Base-by-base conservation (phyloP, 2,329 filamentous ascomycete species). In the Phialemoniopsis sp. region DNA sequence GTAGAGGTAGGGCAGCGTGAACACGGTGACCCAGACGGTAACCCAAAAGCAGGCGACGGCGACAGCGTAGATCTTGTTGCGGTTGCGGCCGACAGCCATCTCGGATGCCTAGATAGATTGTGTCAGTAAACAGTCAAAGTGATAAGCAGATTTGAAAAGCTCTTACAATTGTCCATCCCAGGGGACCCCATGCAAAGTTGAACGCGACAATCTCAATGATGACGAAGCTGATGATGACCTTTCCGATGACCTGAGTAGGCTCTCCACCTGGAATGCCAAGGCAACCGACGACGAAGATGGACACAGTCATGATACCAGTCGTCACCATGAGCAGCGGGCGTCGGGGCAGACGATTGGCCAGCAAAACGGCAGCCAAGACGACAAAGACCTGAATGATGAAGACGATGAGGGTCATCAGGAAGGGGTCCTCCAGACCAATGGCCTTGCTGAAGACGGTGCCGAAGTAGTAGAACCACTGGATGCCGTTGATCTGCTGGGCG, bases 401-500 rank as follows among this genome's bases (percentile, higher is more conserved):
- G 17, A 63, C 63, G 26, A 68, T 66, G 12, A 66, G 55, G 2
- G 56, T 60, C 49, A 69, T 66, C 5, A 62, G 51, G 40, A 67
- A 68, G 0, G 67, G 64, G 13, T 70, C 57, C 0, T 43, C 44
- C 3, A 69, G 45, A 1, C 66, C 66, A 35, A 70, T 68, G 2
- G 59, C 54, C 46, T 70, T 52, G 16, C 60, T 55, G 43, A 70
- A 70, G 21, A 70, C 58, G 2, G 62, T 62, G 3, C 64, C 66
- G 26, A 63, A 69, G 36, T 59, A 61, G 50, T 68, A 68, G 47
- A 67, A 69, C 54, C 62, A 72, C 35, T 67, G 63, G 38, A 72
- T 71, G 15, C 68, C 67, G 54, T 67, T 67, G 53, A 73, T 67
- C 53, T 73, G 68, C 46, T 72, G 68, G 3, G 66, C 63, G 30